Conservation (phyloP, 2,329 filamentous ascomycete species). For the Cordyceps cicadae region DNA sequence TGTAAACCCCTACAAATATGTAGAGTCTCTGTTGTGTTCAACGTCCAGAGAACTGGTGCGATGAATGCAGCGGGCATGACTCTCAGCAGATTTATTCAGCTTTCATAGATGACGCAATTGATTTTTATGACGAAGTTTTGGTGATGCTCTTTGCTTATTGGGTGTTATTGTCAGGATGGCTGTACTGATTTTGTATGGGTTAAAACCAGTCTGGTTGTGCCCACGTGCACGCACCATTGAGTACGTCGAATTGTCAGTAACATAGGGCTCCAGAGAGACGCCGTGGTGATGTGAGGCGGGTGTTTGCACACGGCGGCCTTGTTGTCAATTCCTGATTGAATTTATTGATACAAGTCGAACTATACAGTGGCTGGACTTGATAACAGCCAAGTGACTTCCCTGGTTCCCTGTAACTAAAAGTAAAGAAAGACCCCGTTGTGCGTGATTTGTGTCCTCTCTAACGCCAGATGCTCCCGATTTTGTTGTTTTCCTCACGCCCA, state of each 20-base stretch:
- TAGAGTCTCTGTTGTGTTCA: neutral
- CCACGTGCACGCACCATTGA: too few species aligned
- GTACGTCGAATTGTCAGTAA: neutral
- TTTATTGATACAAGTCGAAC: neutral
- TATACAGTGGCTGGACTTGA: neutral
- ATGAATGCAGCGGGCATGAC: neutral
- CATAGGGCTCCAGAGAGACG: neutral
- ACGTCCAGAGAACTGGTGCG: neutral
- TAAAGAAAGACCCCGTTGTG: neutral
- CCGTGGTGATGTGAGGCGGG: neutral
- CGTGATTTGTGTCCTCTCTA: neutral
- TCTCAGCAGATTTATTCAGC: slow-evolving; percentile 15
- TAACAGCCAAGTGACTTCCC: neutral
- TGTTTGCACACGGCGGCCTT: neutral
- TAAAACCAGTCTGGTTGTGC: neutral
- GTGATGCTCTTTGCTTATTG: neutral
- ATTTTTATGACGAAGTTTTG: slow-evolving; percentile 15
- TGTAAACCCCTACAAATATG: slow-evolving; percentile 3
- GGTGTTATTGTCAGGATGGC: neutral
- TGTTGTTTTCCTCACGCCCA: too few species aligned
- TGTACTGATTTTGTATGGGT: neutral
- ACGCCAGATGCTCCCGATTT: too few species aligned
- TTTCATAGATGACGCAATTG: slow-evolving; percentile 27
- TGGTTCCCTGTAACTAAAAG: neutral
- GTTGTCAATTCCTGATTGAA: neutral